phyloP scores from a whole-genome alignment of 345 rosid species.

The Sonneratia alba region DNA sequence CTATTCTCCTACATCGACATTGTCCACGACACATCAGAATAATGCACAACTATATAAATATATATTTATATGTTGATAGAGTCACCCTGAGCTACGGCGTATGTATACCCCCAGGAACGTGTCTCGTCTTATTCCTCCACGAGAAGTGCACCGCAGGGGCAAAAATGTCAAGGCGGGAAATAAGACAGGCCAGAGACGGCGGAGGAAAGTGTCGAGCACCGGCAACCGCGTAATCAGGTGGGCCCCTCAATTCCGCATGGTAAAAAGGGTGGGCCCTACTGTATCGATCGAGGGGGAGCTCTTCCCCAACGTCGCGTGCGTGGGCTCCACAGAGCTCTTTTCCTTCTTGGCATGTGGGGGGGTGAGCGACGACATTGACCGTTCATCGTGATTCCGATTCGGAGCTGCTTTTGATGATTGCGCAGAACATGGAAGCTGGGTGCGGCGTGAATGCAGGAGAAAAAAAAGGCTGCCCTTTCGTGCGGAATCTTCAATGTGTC shows the following conservation, averaged over 20 bases:
- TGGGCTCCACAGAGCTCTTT: neutral
- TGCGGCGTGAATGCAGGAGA: slow-evolving; percentile 1
- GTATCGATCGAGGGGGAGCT: neutral
- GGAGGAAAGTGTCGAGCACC: neutral
- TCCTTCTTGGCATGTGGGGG: neutral
- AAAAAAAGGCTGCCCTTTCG: neutral
- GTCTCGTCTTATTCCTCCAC: neutral
- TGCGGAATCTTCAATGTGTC: neutral
- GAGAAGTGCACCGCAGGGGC: neutral
- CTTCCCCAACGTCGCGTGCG: neutral
- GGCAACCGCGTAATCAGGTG: slow-evolving; percentile 2
- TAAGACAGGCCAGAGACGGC: neutral
- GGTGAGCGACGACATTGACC: neutral
- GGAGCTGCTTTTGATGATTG: neutral
- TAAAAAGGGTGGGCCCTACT: neutral
- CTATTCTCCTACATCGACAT: neutral
- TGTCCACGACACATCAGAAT: neutral
- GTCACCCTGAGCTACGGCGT: too few species aligned
- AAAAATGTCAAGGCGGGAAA: neutral
- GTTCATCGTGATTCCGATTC: neutral
- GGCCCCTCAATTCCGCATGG: neutral
- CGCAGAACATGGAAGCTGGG: neutral
- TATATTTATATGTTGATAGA: too few species aligned
- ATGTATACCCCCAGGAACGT: too few species aligned
- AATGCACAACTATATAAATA: neutral